These are phyloP conservation scores for Fusarium albidum DNA, from an alignment of 2,329 filamentous ascomycete species.

Conservation along the genomic window DNA sequence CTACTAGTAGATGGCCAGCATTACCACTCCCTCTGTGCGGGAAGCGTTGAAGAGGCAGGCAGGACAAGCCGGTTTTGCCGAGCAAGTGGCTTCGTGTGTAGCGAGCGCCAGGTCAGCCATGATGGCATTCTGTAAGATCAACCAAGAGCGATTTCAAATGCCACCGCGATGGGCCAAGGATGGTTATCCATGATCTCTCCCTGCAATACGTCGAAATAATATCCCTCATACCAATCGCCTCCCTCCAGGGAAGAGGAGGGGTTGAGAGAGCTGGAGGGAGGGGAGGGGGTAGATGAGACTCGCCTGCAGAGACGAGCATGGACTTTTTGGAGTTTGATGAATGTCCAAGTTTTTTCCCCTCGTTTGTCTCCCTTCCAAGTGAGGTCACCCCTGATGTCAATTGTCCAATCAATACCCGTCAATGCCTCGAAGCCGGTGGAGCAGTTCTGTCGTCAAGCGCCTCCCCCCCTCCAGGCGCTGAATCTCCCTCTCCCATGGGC, in stretches of 20 bases:
- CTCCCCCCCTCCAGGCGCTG: conserved; percentile 27
- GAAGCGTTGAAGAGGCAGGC: conserved; percentile 13
- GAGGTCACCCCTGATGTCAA: conserved; percentile 11
- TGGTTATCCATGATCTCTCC: conserved; percentile 4
- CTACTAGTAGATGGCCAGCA: conserved; percentile 41
- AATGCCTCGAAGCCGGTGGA: conserved; percentile 5
- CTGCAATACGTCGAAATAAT: conserved; percentile 15
- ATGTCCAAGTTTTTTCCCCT: conserved; percentile 18
- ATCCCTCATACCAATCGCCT: conserved; percentile 29
- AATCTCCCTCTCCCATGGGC: conserved; percentile 6
- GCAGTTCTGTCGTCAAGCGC: conserved; percentile 11
- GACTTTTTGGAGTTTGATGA: conserved; percentile 17
- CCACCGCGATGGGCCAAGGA: not conserved
- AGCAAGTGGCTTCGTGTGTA: conserved; percentile 30
- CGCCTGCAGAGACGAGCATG: conserved; percentile 1
- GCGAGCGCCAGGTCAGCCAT: conserved; percentile 6
- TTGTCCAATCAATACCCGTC: conserved; percentile 33
- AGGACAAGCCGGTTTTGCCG: conserved; percentile 10
- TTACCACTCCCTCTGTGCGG: conserved; percentile 19
- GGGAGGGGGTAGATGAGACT: conserved; percentile 28
- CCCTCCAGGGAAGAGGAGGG: not conserved
- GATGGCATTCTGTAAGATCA: conserved; percentile 30
- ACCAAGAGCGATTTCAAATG: conserved; percentile 12
- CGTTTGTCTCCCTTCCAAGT: conserved; percentile 20
- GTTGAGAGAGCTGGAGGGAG: too few relatives aligned